Conservation (phyloP, 768 basidiomycete species). For the Russula lepida region DNA sequence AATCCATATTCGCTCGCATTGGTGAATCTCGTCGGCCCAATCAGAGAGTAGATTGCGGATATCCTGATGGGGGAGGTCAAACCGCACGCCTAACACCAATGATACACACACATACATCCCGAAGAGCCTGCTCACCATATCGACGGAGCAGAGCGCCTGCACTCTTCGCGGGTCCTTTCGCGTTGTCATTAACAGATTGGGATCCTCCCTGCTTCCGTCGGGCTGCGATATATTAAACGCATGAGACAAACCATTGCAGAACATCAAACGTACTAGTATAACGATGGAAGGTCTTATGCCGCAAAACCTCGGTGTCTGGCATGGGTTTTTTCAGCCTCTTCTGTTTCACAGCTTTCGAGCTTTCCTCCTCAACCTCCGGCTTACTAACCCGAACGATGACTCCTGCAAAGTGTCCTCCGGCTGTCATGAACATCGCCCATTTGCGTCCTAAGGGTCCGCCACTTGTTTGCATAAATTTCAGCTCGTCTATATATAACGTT, state of each 20-base stretch:
- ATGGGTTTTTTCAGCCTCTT: slow-evolving; percentile 49
- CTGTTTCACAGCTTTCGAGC: slow-evolving; percentile 28
- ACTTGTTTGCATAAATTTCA: slow-evolving; percentile 55
- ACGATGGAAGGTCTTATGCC: slow-evolving; percentile 94
- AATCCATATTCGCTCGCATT: slow-evolving; percentile 88
- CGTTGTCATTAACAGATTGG: slow-evolving; percentile 85
- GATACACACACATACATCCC: slow-evolving; percentile 54
- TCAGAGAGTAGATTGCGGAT: slow-evolving; percentile 75
- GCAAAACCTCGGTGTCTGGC: slow-evolving; percentile 71
- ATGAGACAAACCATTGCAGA: neutral
- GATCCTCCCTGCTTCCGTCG: slow-evolving; percentile 96
- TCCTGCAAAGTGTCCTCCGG: slow-evolving; percentile 97
- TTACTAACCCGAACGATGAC: slow-evolving; percentile 69
- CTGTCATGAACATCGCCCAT: slow-evolving; percentile 95
- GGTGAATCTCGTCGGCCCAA: slow-evolving; percentile 80
- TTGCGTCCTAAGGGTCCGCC: slow-evolving; percentile 48
- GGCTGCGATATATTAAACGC: slow-evolving; percentile 39
- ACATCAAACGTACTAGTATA: slow-evolving; percentile 75
- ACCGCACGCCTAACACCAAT: neutral
- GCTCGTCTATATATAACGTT: slow-evolving; percentile 45
- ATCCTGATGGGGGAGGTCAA: slow-evolving; percentile 43
- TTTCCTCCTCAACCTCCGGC: slow-evolving; percentile 35
- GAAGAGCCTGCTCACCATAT: slow-evolving; percentile 89
- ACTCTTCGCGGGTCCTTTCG: slow-evolving; percentile 88
- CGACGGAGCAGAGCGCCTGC: slow-evolving; percentile 90